These are phyloP conservation scores for Alternaria longipes DNA, from an alignment of 2,329 filamentous ascomycete species.

Conservation along the genomic window DNA sequence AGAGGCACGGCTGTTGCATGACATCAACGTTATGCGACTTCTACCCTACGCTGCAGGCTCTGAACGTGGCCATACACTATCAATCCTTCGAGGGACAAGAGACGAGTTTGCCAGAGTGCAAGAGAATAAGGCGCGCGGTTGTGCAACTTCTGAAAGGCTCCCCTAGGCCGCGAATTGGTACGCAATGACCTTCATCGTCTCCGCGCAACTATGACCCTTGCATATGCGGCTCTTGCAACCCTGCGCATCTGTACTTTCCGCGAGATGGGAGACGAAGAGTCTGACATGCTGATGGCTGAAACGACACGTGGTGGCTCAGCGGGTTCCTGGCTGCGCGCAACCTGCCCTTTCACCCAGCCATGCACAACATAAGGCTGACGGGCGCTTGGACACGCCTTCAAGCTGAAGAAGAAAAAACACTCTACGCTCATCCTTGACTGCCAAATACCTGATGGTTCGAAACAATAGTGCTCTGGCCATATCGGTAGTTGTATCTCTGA, in stretches of 20 bases:
- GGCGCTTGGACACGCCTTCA: not conserved
- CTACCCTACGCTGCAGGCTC: not conserved
- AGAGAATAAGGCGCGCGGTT: not conserved
- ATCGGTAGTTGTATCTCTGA: not conserved
- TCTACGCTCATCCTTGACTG: not conserved
- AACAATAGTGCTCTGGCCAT: not conserved
- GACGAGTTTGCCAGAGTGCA: not conserved
- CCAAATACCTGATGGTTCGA: not conserved
- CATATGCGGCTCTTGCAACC: not conserved
- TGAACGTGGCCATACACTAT: not conserved
- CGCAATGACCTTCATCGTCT: not conserved
- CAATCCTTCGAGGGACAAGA: not conserved
- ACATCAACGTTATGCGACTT: not conserved
- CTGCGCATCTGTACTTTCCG: not conserved
- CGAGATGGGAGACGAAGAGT: not conserved
- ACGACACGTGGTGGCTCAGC: constrained; percentile 18
- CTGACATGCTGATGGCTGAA: constrained; percentile 5
- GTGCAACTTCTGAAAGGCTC: not conserved
- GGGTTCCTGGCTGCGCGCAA: not conserved
- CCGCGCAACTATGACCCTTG: not conserved
- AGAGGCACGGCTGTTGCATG: not conserved
- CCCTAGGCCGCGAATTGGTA: not conserved
- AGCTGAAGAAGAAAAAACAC: not conserved
- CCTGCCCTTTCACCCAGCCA: not conserved
- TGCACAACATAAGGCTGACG: constrained; percentile 1